Percentiles rank a stretch among this genome's conserved stretches.
These are phyloP conservation scores for Coniosporium apollinis DNA, from an alignment of 495 filamentous ascomycete species.

Conservation along the genomic window DNA sequence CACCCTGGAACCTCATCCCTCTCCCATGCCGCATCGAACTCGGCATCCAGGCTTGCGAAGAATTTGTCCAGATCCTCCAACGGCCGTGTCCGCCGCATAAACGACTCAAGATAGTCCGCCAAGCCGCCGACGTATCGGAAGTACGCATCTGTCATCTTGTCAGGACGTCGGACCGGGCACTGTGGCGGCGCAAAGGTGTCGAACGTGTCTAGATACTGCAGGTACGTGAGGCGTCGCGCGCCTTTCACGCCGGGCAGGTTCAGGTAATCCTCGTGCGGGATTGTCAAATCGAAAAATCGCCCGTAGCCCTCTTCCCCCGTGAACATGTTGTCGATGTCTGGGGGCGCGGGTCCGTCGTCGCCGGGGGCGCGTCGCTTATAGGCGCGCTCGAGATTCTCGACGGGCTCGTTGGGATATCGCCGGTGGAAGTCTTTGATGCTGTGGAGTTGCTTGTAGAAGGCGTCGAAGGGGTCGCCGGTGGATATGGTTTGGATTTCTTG, in stretches of 20 bases:
- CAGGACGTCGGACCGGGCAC: slow-evolving; percentile 49
- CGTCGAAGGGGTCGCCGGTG: slow-evolving; percentile 76
- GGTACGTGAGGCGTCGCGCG: slow-evolving; percentile 59
- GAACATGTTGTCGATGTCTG: slow-evolving; percentile 76
- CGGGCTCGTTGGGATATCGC: slow-evolving; percentile 82
- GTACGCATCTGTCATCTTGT: slow-evolving; percentile 82
- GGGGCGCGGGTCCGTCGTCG: slow-evolving; percentile 35
- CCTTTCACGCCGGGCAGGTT: slow-evolving; percentile 57
- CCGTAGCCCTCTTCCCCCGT: slow-evolving; percentile 89
- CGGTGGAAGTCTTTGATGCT: slow-evolving; percentile 75
- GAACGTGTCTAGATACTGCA: slow-evolving; percentile 82
- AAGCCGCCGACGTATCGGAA: slow-evolving; percentile 75
- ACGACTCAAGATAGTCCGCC: slow-evolving; percentile 67
- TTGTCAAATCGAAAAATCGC: slow-evolving; percentile 74
- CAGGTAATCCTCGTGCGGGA: slow-evolving; percentile 68
- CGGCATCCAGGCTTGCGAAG: slow-evolving; percentile 52
- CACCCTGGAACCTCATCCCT: slow-evolving; percentile 65
- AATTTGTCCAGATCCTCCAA: slow-evolving; percentile 70
- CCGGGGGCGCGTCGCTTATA: slow-evolving; percentile 60
- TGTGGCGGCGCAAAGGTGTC: slow-evolving; percentile 65
- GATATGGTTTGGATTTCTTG: slow-evolving; percentile 72
- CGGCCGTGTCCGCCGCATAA: slow-evolving; percentile 63
- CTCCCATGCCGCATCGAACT: slow-evolving; percentile 74
- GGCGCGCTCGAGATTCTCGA: slow-evolving; percentile 85
- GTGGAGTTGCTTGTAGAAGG: slow-evolving; percentile 73